Conservation (phyloP, 495 filamentous ascomycete species). For the Hypoxylon rickii region DNA sequence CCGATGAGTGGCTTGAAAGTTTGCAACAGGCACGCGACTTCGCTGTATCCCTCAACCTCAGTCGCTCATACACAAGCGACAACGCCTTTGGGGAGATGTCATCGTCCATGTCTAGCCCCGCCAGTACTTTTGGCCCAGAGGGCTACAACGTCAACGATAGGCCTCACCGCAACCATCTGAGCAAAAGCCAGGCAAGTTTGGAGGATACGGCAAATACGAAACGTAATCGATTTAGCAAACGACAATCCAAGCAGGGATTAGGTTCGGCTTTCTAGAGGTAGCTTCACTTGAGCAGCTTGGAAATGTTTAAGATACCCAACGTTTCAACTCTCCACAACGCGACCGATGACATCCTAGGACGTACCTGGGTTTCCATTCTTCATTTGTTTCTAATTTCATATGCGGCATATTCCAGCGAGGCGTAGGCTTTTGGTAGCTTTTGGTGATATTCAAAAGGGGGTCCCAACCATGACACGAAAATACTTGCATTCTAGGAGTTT, state of each 20-base stretch:
- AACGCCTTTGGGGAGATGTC: slow-evolving; percentile 73
- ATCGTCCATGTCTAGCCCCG: slow-evolving; percentile 72
- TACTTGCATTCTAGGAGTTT: slow-evolving; percentile 35
- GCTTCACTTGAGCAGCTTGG: slow-evolving; percentile 10
- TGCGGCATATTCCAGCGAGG: slow-evolving; percentile 44
- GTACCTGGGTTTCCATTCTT: slow-evolving; percentile 12
- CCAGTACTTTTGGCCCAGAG: slow-evolving; percentile 68
- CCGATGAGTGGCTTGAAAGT: slow-evolving; percentile 84
- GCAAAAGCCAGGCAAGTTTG: slow-evolving; percentile 59
- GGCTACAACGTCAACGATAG: slow-evolving; percentile 54
- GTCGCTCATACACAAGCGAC: slow-evolving; percentile 69
- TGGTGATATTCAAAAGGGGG: slow-evolving; percentile 37
- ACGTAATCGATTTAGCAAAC: slow-evolving; percentile 83
- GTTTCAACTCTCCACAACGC: slow-evolving; percentile 5
- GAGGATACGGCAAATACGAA: slow-evolving; percentile 58
- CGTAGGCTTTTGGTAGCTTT: slow-evolving; percentile 42
- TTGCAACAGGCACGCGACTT: slow-evolving; percentile 82
- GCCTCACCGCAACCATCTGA: slow-evolving; percentile 54
- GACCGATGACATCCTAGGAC: slow-evolving; percentile 1
- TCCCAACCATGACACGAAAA: slow-evolving; percentile 36
- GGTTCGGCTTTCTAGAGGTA: slow-evolving; percentile 71
- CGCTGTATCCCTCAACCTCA: slow-evolving; percentile 69
- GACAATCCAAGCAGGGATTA: slow-evolving; percentile 87
- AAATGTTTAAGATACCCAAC: slow-evolving; percentile 16
- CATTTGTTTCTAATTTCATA: slow-evolving; percentile 20